Conservation (phyloP, 139 green algal species). For the Tetraselmis chui region DNA sequence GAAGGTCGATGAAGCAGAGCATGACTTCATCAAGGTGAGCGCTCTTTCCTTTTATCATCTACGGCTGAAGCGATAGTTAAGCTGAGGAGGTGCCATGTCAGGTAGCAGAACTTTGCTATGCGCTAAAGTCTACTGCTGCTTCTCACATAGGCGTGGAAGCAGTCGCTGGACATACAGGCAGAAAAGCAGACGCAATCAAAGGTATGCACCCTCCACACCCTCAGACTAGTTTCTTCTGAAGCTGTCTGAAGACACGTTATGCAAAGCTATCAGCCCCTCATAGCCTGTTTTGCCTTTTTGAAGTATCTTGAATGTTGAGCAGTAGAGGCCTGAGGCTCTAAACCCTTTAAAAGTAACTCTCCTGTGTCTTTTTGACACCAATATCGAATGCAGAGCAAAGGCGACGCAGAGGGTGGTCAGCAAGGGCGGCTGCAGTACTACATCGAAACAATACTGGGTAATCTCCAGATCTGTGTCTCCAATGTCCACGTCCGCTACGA, state of each 20-base stretch:
- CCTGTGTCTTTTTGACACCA: too few species aligned
- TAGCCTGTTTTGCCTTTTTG: too few species aligned
- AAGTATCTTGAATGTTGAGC: too few species aligned
- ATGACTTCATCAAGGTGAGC: constrained; percentile 5
- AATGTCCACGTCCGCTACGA: constrained; percentile 91
- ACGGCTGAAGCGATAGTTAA: too few species aligned
- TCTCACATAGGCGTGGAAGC: background rate
- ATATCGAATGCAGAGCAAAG: background rate
- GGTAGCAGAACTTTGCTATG: too few species aligned
- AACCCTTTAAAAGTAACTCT: background rate
- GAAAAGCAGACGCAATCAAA: background rate
- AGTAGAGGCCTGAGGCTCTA: background rate
- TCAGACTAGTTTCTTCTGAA: too few species aligned
- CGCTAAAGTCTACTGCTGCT: too few species aligned
- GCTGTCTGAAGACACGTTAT: too few species aligned
- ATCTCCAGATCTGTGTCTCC: constrained; percentile 79
- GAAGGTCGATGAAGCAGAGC: background rate
- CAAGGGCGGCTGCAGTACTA: constrained; percentile 37
- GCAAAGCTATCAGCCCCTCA: too few species aligned
- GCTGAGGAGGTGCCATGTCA: too few species aligned
- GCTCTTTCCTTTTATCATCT: too few species aligned
- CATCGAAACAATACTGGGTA: constrained; percentile 76
- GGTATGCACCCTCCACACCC: too few species aligned
- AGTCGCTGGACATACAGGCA: background rate
- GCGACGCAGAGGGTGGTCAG: background rate